Base-by-base conservation (phyloP, 2,329 filamentous ascomycete genomes). In the Madurella mycetomatis region DNA sequence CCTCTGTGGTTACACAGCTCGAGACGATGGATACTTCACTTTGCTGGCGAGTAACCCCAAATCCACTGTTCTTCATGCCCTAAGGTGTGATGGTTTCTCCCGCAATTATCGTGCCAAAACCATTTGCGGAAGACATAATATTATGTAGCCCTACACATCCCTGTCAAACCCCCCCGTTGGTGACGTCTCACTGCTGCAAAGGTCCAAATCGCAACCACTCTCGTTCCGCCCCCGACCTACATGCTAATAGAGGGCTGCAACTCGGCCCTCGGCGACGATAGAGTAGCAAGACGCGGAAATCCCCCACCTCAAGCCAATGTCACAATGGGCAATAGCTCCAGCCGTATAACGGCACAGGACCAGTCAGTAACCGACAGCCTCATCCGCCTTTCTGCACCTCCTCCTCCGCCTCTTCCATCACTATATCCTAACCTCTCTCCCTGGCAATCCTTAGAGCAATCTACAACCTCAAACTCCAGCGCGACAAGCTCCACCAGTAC, bases 401-500 rank as follows among this genome's bases (percentile, higher is more conserved):
- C 49, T 43, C 49, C 48, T 41, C 43, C 39, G 46, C 45, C 18
- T 25, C 32, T 37, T 41, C 48, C 16, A 25, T n/a, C n/a, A n/a
- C n/a, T n/a, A n/a, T n/a, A n/a, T n/a, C 46, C 54, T 41, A 41
- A 49, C 46, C 18, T n/a, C 13, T 45, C 32, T 15, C 41, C 32
- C 51, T 54, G 45, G 54, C 60, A 49, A 43, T 17, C 69, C 25
- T 25, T 25, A 96, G 92, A 76, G 92, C 92, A 56, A 96, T 97
- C 73, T 87, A 97, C 67, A 92, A 97, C 74, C 88, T 97, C 76
- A 97, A 97, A 77, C 90, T 85, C 73, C 92, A 97, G 76, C 92
- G 94, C 71, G 94, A 99, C 78, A 95, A 91, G 72, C 86, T 99
- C 3, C 92, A 95, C 67, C 91, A 95, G 71, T 97, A 97, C 76